Conservation (phyloP, 2,329 filamentous ascomycete species). For the Tolypocladium sp. region DNA sequence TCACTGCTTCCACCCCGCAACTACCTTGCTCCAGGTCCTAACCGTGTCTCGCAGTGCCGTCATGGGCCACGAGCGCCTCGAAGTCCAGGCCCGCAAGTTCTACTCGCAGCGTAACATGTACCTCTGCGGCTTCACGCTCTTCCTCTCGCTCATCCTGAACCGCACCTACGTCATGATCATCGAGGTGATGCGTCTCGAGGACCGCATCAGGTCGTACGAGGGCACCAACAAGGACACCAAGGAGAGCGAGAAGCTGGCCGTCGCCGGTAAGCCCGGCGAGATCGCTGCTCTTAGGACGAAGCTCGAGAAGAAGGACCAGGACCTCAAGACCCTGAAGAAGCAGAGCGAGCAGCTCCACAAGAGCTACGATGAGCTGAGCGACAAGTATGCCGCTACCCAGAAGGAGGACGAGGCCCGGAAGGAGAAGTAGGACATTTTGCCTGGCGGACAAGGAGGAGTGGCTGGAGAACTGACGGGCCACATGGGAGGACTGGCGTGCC, state of each 20-base stretch:
- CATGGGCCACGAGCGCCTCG: constrained; percentile 88
- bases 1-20: constrained; percentile 9
- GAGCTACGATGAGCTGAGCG: constrained; percentile 80
- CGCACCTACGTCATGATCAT: constrained; percentile 98
- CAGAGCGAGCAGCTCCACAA: constrained; percentile 74
- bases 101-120: constrained; percentile 99
- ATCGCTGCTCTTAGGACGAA: constrained; percentile 61
- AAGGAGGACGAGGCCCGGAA: constrained; percentile 47
- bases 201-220: constrained; percentile 79
- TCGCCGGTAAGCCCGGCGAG: constrained; percentile 67
- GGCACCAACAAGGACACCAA: constrained; percentile 45
- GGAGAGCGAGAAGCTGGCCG: constrained; percentile 61
- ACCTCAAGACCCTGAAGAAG: constrained; percentile 85
- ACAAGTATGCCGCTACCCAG: constrained; percentile 61
- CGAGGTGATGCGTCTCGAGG: constrained; percentile 82
- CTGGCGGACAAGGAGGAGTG: background rate
- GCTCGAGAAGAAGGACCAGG: constrained; percentile 69
- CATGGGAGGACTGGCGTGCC: background rate
- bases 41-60: constrained; percentile 37
- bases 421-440: constrained; percentile 20
- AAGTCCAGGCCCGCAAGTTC: constrained; percentile 98
- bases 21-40: background rate
- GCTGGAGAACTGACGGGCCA: background rate
- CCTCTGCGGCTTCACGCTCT: constrained; percentile 97
- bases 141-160: constrained; percentile 97